Base-by-base conservation (phyloP, 2,329 filamentous ascomycete species). In the Colletotrichum camelliae region DNA sequence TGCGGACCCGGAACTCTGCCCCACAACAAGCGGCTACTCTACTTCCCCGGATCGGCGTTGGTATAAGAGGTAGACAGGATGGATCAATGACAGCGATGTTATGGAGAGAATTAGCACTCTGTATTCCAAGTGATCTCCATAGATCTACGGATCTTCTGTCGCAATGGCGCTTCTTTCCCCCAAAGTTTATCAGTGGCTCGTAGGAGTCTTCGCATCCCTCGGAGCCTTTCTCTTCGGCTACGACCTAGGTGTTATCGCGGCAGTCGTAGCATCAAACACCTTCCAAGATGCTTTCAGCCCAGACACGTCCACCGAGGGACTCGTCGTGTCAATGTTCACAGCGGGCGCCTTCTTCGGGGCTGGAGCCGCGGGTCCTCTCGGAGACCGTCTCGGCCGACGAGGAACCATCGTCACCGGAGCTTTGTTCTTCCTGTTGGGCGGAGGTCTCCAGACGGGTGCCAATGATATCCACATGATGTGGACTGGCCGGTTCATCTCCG, bases 201-300 rank as follows among this genome's bases (percentile, higher is more conserved):
- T 94, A 82, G 94, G 92, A 84, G 92, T 91, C 78, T 94, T 94
- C 78, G 92, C 93, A 76, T 91, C 92, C 33, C 93, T 94, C 77
- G 93, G 93, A 80, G 93, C 91, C 83, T 93, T 95, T 85, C 93
- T 95, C 87, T 94, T 95, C 85, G 94, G 94, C 60, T 95, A 94
- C 84, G 94, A 95, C 81, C 94, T 93, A 55, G 94, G 94, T 79
- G 87, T 89, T 85, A 94, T 94, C 87, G 92, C 91, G 82, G 92
- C 92, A 81, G 91, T 93, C 75, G 85, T 90, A 52, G 90, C 87
- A 79, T 86, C 88, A 78, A 69, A 83, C 18, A 85, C 85, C 83
- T 92, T 93, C 68, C 80, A 79, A 33, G 81, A 78, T 1, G 78
- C 77, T 12, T 81, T 91, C 37, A 79, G 87, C 55, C 83, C 83